Percentiles rank a stretch among this genome's conserved stretches.
Conservation (phyloP, 1,139 yeast species). For the Hansenula anomala region DNA sequence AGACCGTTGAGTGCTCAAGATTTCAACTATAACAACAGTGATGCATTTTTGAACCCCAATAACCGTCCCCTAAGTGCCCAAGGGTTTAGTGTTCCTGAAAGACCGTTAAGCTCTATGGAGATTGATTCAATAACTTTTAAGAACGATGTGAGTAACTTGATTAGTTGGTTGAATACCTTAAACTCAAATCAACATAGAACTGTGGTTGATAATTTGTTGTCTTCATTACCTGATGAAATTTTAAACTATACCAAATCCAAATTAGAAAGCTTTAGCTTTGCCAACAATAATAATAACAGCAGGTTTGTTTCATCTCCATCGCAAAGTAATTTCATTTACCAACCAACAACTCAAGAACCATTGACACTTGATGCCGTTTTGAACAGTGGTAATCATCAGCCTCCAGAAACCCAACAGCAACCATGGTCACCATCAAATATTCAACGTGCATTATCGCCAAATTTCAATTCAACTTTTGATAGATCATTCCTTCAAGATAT, state of each 20-base stretch:
- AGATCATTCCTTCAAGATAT: conserved; percentile 11
- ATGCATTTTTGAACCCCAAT: conserved; percentile 4
- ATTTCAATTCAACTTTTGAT: conserved; percentile 15
- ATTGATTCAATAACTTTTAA: conserved; percentile 32
- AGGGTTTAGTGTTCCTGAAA: conserved; percentile 17
- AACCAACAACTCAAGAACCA: conserved; percentile 27
- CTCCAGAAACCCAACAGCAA: conserved; percentile 15
- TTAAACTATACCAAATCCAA: conserved; percentile 39
- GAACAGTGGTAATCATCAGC: conserved; percentile 14
- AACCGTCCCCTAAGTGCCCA: conserved; percentile 22
- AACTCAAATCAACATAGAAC: conserved; percentile 52
- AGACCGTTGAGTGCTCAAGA: conserved; percentile 26
- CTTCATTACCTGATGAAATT: conserved; percentile 44
- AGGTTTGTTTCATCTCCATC: conserved; percentile 15
- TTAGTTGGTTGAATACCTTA: conserved; percentile 57
- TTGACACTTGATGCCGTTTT: conserved; percentile 31
- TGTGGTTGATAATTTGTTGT: conserved; percentile 54
- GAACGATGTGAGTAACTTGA: conserved; percentile 45
- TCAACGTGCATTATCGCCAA: conserved; percentile 21
- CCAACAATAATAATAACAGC: conserved; percentile 5
- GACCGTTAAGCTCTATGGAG: conserved; percentile 27
- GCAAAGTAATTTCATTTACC: conserved; percentile 18
- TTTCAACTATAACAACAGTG: conserved; percentile 6
- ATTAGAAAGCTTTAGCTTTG: conserved; percentile 16
- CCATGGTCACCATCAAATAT: conserved; percentile 16